phyloP scores from a whole-genome alignment of 768 basidiomycete species.

The Hygrophoropsis aurantiaca region DNA sequence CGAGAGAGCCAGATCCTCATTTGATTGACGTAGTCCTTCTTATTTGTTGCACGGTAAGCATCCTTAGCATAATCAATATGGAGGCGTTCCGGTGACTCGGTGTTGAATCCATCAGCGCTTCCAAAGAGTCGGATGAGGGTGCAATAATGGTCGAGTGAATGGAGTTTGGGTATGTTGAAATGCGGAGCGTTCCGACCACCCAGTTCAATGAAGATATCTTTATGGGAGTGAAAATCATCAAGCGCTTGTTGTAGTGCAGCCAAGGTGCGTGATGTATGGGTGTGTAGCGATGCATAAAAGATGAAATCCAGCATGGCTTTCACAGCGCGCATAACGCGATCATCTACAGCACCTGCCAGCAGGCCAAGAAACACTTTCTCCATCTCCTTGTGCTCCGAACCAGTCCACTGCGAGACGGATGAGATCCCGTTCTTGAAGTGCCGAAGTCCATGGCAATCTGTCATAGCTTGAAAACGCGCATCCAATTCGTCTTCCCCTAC shows the following conservation, averaged over 20 bases:
- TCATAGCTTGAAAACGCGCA: slow-evolving; percentile 10
- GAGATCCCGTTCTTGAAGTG: slow-evolving; percentile 48
- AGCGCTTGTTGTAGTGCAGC: slow-evolving; percentile 18
- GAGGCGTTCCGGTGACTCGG: slow-evolving; percentile 35
- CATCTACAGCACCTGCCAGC: slow-evolving; percentile 23
- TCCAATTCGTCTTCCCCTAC: slow-evolving; percentile 14
- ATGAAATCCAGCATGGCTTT: slow-evolving; percentile 34
- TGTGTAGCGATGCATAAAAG: slow-evolving; percentile 26
- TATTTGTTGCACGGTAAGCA: slow-evolving; percentile 21
- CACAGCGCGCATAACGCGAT: slow-evolving; percentile 18
- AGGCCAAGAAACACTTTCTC: slow-evolving; percentile 32
- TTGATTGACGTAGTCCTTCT: slow-evolving; percentile 31
- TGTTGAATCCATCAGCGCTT: slow-evolving; percentile 33
- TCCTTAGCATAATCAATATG: slow-evolving; percentile 45
- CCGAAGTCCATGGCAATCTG: slow-evolving; percentile 7
- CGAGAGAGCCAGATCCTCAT: slow-evolving; percentile 40
- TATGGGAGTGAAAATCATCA: slow-evolving; percentile 27
- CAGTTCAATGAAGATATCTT: slow-evolving; percentile 28
- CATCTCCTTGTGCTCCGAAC: slow-evolving; percentile 40
- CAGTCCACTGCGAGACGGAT: slow-evolving; percentile 40
- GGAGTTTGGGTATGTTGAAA: slow-evolving; percentile 40
- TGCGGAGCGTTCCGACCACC: slow-evolving; percentile 22
- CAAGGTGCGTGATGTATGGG: slow-evolving; percentile 28
- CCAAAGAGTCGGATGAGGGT: slow-evolving; percentile 25
- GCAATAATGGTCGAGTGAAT: slow-evolving; percentile 28